A percentile compares a stretch with the other conserved stretches of the same genome.
phyloP scores from a whole-genome alignment of 805 yeast species.

The Candida lessepsii region DNA sequence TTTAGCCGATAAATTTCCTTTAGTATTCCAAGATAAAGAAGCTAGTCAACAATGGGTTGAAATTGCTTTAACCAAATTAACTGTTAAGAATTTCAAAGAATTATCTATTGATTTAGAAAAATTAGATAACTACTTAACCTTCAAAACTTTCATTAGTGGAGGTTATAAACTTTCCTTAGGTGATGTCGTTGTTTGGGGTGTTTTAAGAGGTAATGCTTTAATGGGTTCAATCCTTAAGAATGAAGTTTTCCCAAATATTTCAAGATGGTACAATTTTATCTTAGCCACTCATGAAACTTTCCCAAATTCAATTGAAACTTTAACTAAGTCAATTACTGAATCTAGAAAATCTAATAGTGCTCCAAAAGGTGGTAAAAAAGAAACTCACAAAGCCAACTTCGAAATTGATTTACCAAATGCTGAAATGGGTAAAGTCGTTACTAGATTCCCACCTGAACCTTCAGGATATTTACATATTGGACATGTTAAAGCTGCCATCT shows the following conservation, averaged over 20 bases:
- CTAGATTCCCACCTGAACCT: conserved; percentile 99
- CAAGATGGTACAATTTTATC: conserved; percentile 88
- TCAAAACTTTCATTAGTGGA: conserved; percentile 77
- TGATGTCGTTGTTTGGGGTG: conserved; percentile 92
- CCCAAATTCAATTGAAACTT: conserved; percentile 64
- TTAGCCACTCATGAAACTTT: conserved; percentile 69
- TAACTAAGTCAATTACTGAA: conserved; percentile 70
- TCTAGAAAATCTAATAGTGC: conserved; percentile 60
- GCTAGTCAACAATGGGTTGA: conserved; percentile 62
- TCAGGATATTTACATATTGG: conserved; percentile 99
- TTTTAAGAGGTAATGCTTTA: conserved; percentile 86
- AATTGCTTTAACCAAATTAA: conserved; percentile 64
- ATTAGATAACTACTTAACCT: conserved; percentile 79
- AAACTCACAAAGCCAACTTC: conserved; percentile 88
- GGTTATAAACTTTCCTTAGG: conserved; percentile 60
- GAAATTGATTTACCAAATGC: conserved; percentile 94
- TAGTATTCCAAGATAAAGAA: conserved; percentile 33
- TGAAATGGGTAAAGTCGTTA: conserved; percentile 89
- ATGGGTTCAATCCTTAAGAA: conserved; percentile 88
- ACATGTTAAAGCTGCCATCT: conserved; percentile 96
- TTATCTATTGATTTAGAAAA: conserved; percentile 74
- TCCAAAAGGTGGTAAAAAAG: conserved; percentile 62
- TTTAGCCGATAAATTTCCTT: conserved; percentile 54
- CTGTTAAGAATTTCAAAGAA: conserved; percentile 85
- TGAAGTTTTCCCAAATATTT: conserved; percentile 77